phyloP scores from a whole-genome alignment of 2,329 filamentous ascomycete genomes.

The Phyllosticta paracitricarpa region DNA sequence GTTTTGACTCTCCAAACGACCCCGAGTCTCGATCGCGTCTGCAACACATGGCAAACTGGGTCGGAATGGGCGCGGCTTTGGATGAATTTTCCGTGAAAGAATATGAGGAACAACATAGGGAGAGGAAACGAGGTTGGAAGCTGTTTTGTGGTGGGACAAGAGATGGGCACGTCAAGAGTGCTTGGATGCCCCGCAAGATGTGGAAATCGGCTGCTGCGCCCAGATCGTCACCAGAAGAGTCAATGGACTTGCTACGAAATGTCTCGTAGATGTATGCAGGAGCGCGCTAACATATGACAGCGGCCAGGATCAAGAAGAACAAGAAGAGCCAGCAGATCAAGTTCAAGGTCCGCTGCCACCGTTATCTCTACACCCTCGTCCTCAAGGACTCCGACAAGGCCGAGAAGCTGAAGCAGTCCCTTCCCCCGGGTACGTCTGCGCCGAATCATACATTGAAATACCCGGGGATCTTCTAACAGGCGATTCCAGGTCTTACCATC shows the following conservation, averaged over 20 bases:
- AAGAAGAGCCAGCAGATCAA: conserved; percentile 86
- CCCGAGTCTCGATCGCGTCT: neutral
- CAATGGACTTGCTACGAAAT: neutral
- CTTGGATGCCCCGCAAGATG: neutral
- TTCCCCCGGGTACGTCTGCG: conserved; percentile 78
- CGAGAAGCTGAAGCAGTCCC: conserved; percentile 99
- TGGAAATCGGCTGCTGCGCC: neutral
- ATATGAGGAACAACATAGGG: neutral
- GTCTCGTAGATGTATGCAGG: neutral
- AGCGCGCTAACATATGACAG: conserved; percentile 19
- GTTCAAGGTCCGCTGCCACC: conserved; percentile 99
- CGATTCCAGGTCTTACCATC: conserved; percentile 44
- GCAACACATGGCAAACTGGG: neutral
- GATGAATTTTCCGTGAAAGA: neutral
- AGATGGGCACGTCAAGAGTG: neutral
- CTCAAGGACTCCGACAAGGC: conserved; percentile 99
- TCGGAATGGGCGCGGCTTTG: conserved; percentile 1
- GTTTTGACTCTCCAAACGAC: conserved; percentile 34
- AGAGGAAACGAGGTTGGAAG: neutral
- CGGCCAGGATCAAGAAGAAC: conserved; percentile 68
- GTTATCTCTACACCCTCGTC: conserved; percentile 94
- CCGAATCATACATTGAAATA: neutral
- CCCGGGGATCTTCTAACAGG: neutral
- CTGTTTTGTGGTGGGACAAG: neutral
- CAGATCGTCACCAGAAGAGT: neutral